Percentiles rank a stretch among this genome's conserved stretches.
phyloP scores from a whole-genome alignment of 1,284 basidiomycete species.

The Tremellales sp. region DNA sequence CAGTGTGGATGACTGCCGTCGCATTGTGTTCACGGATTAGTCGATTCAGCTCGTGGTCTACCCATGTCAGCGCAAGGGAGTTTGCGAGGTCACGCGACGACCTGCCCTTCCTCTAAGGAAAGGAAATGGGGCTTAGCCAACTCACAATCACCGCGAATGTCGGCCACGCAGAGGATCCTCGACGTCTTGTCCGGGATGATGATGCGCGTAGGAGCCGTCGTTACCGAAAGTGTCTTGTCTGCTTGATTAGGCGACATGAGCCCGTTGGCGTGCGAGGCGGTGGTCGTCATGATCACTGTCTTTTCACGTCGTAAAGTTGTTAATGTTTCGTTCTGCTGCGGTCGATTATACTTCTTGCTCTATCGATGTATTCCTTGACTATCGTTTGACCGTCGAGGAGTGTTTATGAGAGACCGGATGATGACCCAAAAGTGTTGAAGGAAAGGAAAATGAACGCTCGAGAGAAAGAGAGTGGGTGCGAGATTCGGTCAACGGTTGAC shows the following conservation, averaged over 20 bases:
- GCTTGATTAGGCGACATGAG: constrained; percentile 24
- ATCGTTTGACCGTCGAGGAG: no score
- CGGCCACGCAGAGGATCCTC: constrained; percentile 90
- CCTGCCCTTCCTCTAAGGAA: background rate
- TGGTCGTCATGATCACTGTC: constrained; percentile 3
- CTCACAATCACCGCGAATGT: constrained; percentile 71
- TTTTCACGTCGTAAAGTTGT: no score
- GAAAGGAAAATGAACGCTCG: no score
- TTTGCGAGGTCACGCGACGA: background rate
- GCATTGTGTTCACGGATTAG: constrained; percentile 83
- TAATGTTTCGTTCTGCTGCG: no score
- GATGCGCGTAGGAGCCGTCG: constrained; percentile 28
- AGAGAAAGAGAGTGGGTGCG: no score
- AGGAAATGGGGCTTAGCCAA: constrained; percentile 1
- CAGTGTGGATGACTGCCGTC: constrained; percentile 94
- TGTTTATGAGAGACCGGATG: no score
- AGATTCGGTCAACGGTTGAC: no score
- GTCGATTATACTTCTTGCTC: no score
- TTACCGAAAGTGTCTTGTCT: constrained; percentile 19
- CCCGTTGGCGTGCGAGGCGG: constrained; percentile 18
- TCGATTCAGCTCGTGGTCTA: constrained; percentile 73
- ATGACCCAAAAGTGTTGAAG: no score
- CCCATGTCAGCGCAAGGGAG: background rate
- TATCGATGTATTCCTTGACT: no score
- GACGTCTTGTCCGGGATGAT: constrained; percentile 54